phyloP scores from a whole-genome alignment of 768 basidiomycete species.

The Cyclocybe aegerita region DNA sequence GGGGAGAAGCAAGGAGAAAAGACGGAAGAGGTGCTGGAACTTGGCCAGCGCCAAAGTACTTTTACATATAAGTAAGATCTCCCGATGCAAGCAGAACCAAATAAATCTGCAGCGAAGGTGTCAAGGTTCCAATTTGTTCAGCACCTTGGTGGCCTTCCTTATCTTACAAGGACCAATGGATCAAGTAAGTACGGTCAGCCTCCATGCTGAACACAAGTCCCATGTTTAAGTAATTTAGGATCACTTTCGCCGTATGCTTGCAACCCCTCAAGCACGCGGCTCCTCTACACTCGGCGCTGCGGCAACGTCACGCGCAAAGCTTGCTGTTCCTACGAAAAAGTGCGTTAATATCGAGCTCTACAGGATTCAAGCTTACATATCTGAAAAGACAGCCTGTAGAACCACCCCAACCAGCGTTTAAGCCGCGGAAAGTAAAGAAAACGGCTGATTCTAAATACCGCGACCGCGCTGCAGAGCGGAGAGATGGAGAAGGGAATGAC shows the following conservation, averaged over 20 bases:
- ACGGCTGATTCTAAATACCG: constrained; percentile 53
- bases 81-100: too few relatives aligned
- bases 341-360: constrained; percentile 15
- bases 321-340: constrained; percentile 29
- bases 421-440: constrained; percentile 80
- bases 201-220: not conserved
- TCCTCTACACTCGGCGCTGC: constrained; percentile 16
- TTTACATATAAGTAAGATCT: too few relatives aligned
- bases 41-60: too few relatives aligned
- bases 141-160: too few relatives aligned
- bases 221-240: constrained; percentile 39
- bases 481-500: constrained; percentile 65
- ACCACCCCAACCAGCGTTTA: constrained; percentile 66
- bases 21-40: too few relatives aligned
- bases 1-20: too few relatives aligned
- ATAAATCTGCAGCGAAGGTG: too few relatives aligned
- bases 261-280: constrained; percentile 26
- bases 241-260: constrained; percentile 55
- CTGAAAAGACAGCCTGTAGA: constrained; percentile 45
- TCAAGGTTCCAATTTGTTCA: too few relatives aligned
- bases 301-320: constrained; percentile 30
- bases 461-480: constrained; percentile 74
- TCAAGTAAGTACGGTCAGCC: constrained; percentile 23
- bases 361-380: constrained; percentile 12
- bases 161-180: constrained; percentile 30